phyloP scores from a whole-genome alignment of 2,329 filamentous ascomycete species.

The Pezicula rhizophila region DNA sequence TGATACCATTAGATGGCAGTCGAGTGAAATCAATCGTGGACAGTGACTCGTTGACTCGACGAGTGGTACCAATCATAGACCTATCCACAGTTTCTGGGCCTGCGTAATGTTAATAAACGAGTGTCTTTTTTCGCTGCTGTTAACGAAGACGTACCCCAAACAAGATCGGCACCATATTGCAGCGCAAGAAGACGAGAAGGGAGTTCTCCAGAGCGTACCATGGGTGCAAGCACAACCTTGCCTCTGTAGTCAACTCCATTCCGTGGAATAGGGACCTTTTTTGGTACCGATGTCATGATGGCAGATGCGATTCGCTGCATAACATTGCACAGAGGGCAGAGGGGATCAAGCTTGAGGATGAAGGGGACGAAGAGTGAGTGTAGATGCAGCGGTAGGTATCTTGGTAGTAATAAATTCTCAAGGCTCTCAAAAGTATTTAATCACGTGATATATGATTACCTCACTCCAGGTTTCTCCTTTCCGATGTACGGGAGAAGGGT shows the following conservation, averaged over 20 bases:
- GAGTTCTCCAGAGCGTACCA: slow-evolving; percentile 96
- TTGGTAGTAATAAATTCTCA: too few relatives aligned
- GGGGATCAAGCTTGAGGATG: too few relatives aligned
- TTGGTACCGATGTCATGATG: slow-evolving; percentile 53
- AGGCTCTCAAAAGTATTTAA: background rate
- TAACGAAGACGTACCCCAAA: slow-evolving; percentile 65
- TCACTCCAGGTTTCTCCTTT: background rate
- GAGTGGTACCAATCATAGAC: slow-evolving; percentile 80
- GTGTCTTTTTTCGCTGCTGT: too few relatives aligned
- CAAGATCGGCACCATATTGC: slow-evolving; percentile 91
- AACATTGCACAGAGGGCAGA: slow-evolving; percentile 14
- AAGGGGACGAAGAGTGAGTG: too few relatives aligned
- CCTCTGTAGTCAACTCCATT: slow-evolving; percentile 90
- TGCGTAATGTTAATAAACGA: slow-evolving; percentile 26
- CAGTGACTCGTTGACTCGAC: slow-evolving; percentile 69
- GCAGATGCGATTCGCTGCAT: slow-evolving; percentile 34
- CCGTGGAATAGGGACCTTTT: slow-evolving; percentile 75
- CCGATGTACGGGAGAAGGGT: too few relatives aligned
- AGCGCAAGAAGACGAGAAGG: slow-evolving; percentile 83
- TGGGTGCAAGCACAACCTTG: slow-evolving; percentile 91
- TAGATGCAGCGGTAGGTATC: too few relatives aligned
- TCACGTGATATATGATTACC: background rate
- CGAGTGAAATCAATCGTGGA: slow-evolving; percentile 82
- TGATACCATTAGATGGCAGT: slow-evolving; percentile 62
- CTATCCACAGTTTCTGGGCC: slow-evolving; percentile 92